Base-by-base conservation (phyloP, 805 yeast genomes). In the Ogataea paradorogensis region DNA sequence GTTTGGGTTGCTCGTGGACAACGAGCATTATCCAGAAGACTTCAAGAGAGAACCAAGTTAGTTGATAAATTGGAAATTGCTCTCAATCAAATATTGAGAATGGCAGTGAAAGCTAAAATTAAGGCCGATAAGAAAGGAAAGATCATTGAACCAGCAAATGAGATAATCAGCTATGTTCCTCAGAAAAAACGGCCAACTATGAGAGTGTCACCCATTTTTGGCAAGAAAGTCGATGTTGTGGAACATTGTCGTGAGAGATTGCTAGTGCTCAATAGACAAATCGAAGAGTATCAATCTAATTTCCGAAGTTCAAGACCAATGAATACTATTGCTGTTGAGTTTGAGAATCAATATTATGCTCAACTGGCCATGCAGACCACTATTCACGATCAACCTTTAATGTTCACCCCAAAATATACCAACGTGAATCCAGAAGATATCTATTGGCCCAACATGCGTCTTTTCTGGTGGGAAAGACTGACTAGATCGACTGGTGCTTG, bases 391-490 rank as follows among this genome's bases (percentile, higher is more conserved):
- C 71, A 68, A 32, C 88, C 93, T 0, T 60, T 83, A 47, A 71
- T 77, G 48, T 69, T 84, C 72, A 50, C 62, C 15, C 87, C 89
- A 4, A 71, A 74, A 13, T 71, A 67, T 48, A 71, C 76, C 34
- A 90, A 90, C 27, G 61, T 81, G 35, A 80, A 74, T 42, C 86
- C 90, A 1, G 61, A 54, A 1, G 82, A 83, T 53, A 65, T 84
- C 30, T 63, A 72, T 44, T 84, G 93, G 93, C 59, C 75, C 36
- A 84, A 84, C 59, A 67, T 84, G 77, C 71, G 93, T 57, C 59
- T 84, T 62, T 78, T 78, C 52, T 84, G 93, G 90, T 82, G 87
- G 84, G 95, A 84, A 61, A 65, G 80, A 52, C 58, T 82, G 14
- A 65, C 68, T 9, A 71, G 91, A 65, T 59, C 65, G 24, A 59